Base-by-base conservation (phyloP, 139 green algal genomes). In the Chlamydomonas sphaeroides region DNA sequence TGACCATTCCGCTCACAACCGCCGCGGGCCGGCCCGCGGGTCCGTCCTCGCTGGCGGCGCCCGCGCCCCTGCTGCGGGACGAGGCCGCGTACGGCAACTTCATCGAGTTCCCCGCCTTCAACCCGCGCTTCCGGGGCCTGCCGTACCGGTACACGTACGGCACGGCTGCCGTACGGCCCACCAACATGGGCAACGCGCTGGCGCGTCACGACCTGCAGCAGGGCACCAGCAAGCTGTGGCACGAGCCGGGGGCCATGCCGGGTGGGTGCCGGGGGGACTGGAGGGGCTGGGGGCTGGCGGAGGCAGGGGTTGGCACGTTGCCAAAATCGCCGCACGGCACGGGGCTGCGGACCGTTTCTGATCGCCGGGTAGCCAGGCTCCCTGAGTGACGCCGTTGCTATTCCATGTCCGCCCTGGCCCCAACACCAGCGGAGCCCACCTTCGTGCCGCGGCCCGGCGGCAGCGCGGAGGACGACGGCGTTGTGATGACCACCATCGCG, bases 401-500 rank as follows among this genome's bases (percentile, higher is more conserved):
- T 8, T 25, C 25, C 26, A 10, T 39, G 4, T 30, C 30, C 30
- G 30, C 28, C 10, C 68, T 39, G 28, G 4, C 32, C 41, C 15
- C 15, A n/a, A n/a, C 45, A 11, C 56, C 85, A 93, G 92, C 86
- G 5, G 94, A 97, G 78, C 89, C 92, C 4, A 21, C 81, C 15
- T 96, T 97, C 83, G 84, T 97, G 33, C 80, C 92, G 0, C 65
- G 79, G 0, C 92, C 93, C 21, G 79, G 74, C 4, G 82, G 61
- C 8, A 33, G 21, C 3, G 83, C 51, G 23, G 94, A 97, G 85
- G 94, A 98, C 63, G 94, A 97, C 33, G 94, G 94, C 0, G 91
- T 95, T 61, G 75, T 98, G 49, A 30, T 98, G 67, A 75, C 69
- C 0, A 41, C 89, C 7, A 56, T 93, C 26, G 83, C 88, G 25